These are phyloP conservation scores for Phytophthora litchii DNA, from an alignment of 352 stramenopile species.

Conservation along the genomic window DNA sequence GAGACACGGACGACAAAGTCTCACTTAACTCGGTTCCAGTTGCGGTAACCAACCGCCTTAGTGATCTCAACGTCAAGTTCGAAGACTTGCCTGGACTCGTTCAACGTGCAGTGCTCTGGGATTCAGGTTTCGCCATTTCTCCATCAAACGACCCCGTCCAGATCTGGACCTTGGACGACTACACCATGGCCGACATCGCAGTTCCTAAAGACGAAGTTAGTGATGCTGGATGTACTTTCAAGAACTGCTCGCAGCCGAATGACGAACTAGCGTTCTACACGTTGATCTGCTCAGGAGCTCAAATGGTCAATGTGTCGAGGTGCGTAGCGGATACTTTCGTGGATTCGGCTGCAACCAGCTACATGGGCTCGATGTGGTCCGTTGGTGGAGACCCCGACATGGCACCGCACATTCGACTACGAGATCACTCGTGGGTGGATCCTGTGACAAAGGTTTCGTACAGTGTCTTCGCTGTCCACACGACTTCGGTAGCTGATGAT, in stretches of 20 bases:
- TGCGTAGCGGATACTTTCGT: slow-evolving; percentile 38
- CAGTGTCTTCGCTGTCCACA: slow-evolving; percentile 35
- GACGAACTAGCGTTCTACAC: slow-evolving; percentile 21
- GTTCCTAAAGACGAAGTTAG: slow-evolving; percentile 20
- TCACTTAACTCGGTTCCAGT: slow-evolving; percentile 12
- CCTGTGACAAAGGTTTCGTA: slow-evolving; percentile 19
- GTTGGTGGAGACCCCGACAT: slow-evolving; percentile 26
- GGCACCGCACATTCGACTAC: slow-evolving; percentile 21
- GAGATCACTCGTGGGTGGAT: slow-evolving; percentile 31
- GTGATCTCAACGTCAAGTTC: slow-evolving; percentile 14
- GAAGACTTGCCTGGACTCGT: slow-evolving; percentile 28
- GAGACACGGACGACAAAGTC: slow-evolving; percentile 14
- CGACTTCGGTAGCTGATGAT: slow-evolving; percentile 15
- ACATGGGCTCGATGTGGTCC: slow-evolving; percentile 37
- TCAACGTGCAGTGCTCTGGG: slow-evolving; percentile 47
- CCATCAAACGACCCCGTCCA: slow-evolving; percentile 20
- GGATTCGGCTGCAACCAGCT: slow-evolving; percentile 9
- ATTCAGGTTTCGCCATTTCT: slow-evolving; percentile 37
- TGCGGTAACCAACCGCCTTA: slow-evolving; percentile 12
- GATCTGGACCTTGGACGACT: slow-evolving; percentile 26
- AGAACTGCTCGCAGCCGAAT: slow-evolving; percentile 35
- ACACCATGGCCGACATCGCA: slow-evolving; percentile 34
- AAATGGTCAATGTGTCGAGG: slow-evolving; percentile 43
- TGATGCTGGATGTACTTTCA: slow-evolving; percentile 19
- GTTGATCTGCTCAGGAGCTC: slow-evolving; percentile 34